phyloP scores from a whole-genome alignment of 179 eudicot genomes.

The Silene coronaria region DNA sequence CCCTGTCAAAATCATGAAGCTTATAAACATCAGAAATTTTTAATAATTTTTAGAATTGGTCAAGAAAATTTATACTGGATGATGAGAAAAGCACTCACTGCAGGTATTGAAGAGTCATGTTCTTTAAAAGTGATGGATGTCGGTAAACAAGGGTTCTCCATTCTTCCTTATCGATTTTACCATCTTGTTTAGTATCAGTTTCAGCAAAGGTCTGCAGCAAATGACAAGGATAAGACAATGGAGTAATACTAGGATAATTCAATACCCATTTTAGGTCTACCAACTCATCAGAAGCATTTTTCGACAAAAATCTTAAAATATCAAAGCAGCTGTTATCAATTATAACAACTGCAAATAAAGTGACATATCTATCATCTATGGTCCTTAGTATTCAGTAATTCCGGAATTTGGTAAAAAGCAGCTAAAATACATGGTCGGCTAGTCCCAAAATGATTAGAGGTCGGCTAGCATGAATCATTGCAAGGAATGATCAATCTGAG shows the following conservation, averaged over 20 bases:
- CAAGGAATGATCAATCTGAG: no score
- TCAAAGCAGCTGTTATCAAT: background rate
- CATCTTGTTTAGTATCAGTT: conserved; percentile 98
- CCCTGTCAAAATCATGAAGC: conserved; percentile 41
- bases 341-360: background rate
- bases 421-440: no score
- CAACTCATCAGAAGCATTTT: background rate
- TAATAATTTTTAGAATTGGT: no score
- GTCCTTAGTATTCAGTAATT: background rate
- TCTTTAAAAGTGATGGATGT: conserved; percentile 88
- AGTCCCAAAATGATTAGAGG: no score
- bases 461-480: background rate
- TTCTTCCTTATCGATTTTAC: conserved; percentile 96
- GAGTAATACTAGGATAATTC: background rate
- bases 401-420: background rate
- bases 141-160: conserved; percentile 86
- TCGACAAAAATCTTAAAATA: background rate
- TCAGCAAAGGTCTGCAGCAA: conserved; percentile 84
- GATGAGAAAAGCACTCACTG: conserved; percentile 44
- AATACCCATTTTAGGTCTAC: no score
- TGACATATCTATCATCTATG: background rate
- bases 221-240: background rate
- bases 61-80: background rate
- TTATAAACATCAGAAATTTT: conserved; percentile 3
- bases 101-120: conserved; percentile 96